A percentile compares a stretch with the other conserved stretches of the same genome.
These are phyloP conservation scores for Chaetomiaceae sp. DNA, from an alignment of 2,329 filamentous ascomycete genomes.

Conservation along the genomic window DNA sequence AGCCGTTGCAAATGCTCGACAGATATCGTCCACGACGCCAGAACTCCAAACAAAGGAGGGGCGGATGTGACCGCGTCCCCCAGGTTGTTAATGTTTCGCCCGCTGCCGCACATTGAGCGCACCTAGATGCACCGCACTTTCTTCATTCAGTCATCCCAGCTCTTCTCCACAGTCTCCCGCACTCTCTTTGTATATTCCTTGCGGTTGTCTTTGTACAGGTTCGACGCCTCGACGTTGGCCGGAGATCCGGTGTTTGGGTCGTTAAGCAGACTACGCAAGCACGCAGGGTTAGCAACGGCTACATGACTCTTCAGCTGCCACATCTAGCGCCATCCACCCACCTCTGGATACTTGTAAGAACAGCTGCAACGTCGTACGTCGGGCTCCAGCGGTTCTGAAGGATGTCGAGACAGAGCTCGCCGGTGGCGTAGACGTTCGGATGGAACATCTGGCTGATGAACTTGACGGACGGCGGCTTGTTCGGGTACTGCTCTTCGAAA, in stretches of 20 bases:
- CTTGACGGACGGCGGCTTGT: conserved; percentile 95
- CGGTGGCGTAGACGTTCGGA: conserved; percentile 95
- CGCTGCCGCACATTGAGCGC: conserved; percentile 4
- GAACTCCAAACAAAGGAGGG: conserved; percentile 4
- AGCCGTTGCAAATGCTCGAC: conserved; percentile 12
- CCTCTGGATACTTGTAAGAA: conserved; percentile 97
- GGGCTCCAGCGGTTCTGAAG: conserved; percentile 98
- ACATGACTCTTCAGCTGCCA: neutral
- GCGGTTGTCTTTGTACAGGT: conserved; percentile 96
- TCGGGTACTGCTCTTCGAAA: conserved; percentile 97
- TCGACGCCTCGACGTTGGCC: conserved; percentile 95
- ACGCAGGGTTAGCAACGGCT: conserved; percentile 25
- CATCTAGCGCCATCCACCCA: conserved; percentile 31
- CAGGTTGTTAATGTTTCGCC: neutral
- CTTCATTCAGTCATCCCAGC: conserved; percentile 75
- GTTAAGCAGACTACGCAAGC: conserved; percentile 68
- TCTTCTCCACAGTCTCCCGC: conserved; percentile 96
- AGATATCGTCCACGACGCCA: conserved; percentile 13
- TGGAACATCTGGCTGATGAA: conserved; percentile 99
- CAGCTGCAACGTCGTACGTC: conserved; percentile 95
- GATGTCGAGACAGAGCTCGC: conserved; percentile 94
- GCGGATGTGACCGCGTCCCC: neutral
- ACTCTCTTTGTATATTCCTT: conserved; percentile 96
- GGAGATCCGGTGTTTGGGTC: conserved; percentile 98
- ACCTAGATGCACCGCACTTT: neutral